phyloP scores from a whole-genome alignment of 139 green algal species.

The Tetradesmus obliquus region DNA sequence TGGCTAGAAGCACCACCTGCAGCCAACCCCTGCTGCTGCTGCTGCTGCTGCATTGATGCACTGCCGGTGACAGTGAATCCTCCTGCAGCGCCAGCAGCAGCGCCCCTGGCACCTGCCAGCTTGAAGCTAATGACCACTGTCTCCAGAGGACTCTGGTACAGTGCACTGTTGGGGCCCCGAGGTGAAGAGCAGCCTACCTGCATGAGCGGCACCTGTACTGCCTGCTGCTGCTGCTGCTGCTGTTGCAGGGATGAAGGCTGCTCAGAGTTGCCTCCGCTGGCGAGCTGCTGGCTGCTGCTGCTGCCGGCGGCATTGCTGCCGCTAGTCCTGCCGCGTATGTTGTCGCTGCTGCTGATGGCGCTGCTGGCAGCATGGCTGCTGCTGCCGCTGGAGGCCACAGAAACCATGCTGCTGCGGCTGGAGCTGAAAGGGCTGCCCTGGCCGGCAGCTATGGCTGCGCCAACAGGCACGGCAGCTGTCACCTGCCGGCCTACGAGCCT shows the following conservation, averaged over 20 bases:
- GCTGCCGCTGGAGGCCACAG: neutral
- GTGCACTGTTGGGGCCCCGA: neutral
- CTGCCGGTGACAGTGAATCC: neutral
- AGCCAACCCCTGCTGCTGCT: neutral
- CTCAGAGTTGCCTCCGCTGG: neutral
- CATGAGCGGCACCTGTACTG: neutral
- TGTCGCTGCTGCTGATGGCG: neutral
- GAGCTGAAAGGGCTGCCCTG: neutral
- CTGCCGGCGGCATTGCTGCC: neutral
- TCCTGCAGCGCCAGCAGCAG: neutral
- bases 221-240: neutral
- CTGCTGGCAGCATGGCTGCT: neutral
- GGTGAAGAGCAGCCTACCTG: neutral
- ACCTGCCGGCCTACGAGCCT: neutral
- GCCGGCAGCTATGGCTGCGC: no score
- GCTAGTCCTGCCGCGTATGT: neutral
- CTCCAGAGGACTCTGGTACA: constrained; percentile 28
- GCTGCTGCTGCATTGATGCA: neutral
- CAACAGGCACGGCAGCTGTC: neutral
- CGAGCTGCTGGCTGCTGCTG: neutral
- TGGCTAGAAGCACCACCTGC: neutral
- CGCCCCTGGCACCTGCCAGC: neutral
- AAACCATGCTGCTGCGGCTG: neutral
- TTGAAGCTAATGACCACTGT: constrained; percentile 32
- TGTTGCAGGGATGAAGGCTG: neutral